A percentile compares a stretch with the other conserved stretches of the same genome.
Conservation (phyloP, 176 grass and related monocot species). For the Hyparrhenia diplandra region DNA sequence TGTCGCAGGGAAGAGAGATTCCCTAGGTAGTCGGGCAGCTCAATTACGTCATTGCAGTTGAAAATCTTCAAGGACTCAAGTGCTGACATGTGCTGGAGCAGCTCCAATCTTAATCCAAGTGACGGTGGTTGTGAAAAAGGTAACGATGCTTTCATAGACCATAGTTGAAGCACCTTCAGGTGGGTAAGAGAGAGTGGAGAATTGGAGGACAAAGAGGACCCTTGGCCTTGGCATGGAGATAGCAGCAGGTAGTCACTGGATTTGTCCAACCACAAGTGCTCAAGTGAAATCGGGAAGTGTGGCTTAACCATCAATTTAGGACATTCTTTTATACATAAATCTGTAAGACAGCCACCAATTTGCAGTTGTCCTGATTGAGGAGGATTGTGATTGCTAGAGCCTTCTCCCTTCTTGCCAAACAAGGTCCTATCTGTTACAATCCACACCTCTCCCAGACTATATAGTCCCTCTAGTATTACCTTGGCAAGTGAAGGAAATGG, state of each 20-base stretch:
- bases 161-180: neutral
- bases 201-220: neutral
- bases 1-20: no score
- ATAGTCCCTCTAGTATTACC: neutral
- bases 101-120: neutral
- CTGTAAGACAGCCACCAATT: neutral
- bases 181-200: neutral
- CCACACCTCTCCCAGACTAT: neutral
- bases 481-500: neutral
- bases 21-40: neutral
- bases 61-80: neutral
- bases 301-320: neutral
- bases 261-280: neutral
- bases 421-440: neutral
- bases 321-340: neutral
- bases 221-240: neutral
- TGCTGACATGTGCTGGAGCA: neutral
- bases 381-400: neutral
- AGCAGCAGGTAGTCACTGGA: neutral
- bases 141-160: neutral
- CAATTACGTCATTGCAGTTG: neutral
- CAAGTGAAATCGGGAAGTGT: neutral
- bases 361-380: neutral
- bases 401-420: neutral
- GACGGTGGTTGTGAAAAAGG: neutral